Conservation (phyloP, 345 rosid genomes). For the Citrus hindsii region DNA sequence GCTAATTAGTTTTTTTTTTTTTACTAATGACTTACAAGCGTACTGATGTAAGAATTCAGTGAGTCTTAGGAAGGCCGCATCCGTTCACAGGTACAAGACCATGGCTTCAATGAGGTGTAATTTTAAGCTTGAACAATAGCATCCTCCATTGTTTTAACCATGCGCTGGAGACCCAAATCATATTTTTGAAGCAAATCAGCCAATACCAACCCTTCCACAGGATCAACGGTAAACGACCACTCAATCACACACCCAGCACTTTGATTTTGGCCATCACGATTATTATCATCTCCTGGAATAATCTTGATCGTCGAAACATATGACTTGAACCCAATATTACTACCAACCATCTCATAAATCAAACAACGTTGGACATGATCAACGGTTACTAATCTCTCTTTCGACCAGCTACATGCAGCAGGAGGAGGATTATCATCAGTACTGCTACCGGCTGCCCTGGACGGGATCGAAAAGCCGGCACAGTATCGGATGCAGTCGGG, state of each 20-base stretch:
- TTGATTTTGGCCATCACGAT: slow-evolving; percentile 4
- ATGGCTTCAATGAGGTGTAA: not conserved
- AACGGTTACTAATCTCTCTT: slow-evolving; percentile 44
- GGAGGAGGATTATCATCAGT: not conserved
- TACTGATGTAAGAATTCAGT: no score
- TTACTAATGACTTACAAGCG: no score
- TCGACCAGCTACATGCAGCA: slow-evolving; percentile 34
- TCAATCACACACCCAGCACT: slow-evolving; percentile 48
- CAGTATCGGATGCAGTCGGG: slow-evolving; percentile 56
- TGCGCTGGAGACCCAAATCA: slow-evolving; percentile 27
- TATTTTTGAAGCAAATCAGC: slow-evolving; percentile 40
- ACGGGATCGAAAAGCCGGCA: slow-evolving; percentile 38
- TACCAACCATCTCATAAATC: slow-evolving; percentile 53
- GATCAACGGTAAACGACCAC: slow-evolving; percentile 57
- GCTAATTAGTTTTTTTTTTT: no score
- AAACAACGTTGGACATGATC: slow-evolving; percentile 30
- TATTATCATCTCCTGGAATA: slow-evolving; percentile 11
- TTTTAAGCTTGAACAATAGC: not conserved
- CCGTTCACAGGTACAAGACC: no score
- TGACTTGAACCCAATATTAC: slow-evolving; percentile 51
- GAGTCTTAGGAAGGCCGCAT: no score
- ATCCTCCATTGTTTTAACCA: slow-evolving; percentile 39
- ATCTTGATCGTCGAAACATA: slow-evolving; percentile 51
- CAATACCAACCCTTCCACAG: slow-evolving; percentile 43
- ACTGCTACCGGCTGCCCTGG: not conserved